These are phyloP conservation scores for Hypoxylon lienhwacheense DNA, from an alignment of 495 filamentous ascomycete genomes.

Conservation along the genomic window DNA sequence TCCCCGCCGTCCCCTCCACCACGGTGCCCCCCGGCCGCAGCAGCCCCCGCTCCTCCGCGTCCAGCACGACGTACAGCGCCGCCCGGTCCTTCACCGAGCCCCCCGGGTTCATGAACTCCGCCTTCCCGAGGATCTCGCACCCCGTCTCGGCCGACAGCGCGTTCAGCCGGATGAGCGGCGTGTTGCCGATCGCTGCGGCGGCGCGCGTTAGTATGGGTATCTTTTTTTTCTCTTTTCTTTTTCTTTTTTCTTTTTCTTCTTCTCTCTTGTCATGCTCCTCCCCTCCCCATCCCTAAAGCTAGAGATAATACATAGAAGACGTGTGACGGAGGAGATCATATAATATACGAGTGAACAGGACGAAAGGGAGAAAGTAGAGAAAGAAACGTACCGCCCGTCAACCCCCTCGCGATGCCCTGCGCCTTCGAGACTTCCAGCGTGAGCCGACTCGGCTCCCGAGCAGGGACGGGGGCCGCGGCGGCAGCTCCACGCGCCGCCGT, in stretches of 20 bases:
- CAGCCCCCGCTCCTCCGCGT: conserved; percentile 86
- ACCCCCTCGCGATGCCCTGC: conserved; percentile 79
- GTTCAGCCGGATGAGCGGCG: conserved; percentile 88
- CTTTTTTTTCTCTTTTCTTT: no score
- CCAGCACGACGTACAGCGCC: conserved; percentile 87
- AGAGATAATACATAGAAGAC: no score
- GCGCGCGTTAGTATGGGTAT: conserved; percentile 10
- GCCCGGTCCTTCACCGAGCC: conserved; percentile 96
- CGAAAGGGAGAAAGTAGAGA: neutral
- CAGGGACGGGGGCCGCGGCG: conserved; percentile 17
- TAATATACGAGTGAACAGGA: no score
- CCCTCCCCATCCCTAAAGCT: no score
- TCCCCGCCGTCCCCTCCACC: conserved; percentile 94
- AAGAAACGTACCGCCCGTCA: conserved; percentile 76
- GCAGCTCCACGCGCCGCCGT: conserved; percentile 50
- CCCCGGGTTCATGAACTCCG: conserved; percentile 98
- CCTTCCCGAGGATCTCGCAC: conserved; percentile 93
- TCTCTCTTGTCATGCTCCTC: no score
- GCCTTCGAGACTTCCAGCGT: conserved; percentile 68
- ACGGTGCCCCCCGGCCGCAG: conserved; percentile 87
- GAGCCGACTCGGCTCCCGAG: conserved; percentile 40
- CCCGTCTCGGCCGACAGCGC: conserved; percentile 86
- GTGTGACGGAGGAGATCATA: no score
- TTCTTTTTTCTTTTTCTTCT: no score
- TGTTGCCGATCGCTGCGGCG: conserved; percentile 89